A percentile compares a stretch with the other conserved stretches of the same genome.
Conservation (phyloP, 2,329 filamentous ascomycete species). For the Colletotrichum horii region DNA sequence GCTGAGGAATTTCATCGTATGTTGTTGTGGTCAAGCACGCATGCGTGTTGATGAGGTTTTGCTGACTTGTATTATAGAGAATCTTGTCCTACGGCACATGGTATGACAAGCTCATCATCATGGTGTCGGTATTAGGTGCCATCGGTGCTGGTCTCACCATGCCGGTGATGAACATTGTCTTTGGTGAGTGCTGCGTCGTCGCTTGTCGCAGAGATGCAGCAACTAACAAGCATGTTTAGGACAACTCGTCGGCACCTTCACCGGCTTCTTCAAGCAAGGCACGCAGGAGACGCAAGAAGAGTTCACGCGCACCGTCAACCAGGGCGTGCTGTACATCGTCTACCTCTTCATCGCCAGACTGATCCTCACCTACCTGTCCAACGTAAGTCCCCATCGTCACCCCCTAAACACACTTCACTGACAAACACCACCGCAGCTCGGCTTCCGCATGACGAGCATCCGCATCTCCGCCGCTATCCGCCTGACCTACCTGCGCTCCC, state of each 20-base stretch:
- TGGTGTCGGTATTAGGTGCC: slow-evolving; percentile 4
- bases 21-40: not conserved
- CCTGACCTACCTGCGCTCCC: slow-evolving; percentile 50
- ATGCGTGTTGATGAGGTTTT: not conserved
- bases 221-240: not conserved
- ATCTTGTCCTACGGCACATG: slow-evolving; percentile 8
- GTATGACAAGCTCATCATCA: slow-evolving; percentile 13
- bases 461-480: slow-evolving; percentile 55
- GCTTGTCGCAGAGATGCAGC: not conserved
- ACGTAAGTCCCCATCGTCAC: slow-evolving; percentile 27
- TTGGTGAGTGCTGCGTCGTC: slow-evolving; percentile 26
- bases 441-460: slow-evolving; percentile 53
- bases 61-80: not conserved
- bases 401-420: not conserved
- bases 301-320: slow-evolving; percentile 15
- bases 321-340: slow-evolving; percentile 36
- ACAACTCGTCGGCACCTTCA: slow-evolving; percentile 35
- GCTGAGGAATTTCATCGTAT: slow-evolving; percentile 18
- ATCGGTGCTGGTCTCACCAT: slow-evolving; percentile 25
- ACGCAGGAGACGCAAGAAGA: slow-evolving; percentile 19
- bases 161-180: slow-evolving; percentile 38
- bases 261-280: slow-evolving; percentile 24
- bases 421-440: slow-evolving; percentile 33
- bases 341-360: slow-evolving; percentile 39
- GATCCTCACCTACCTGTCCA: slow-evolving; percentile 35